Conservation (phyloP, 2,329 filamentous ascomycete species). For the Dactylellina parvicollis region DNA sequence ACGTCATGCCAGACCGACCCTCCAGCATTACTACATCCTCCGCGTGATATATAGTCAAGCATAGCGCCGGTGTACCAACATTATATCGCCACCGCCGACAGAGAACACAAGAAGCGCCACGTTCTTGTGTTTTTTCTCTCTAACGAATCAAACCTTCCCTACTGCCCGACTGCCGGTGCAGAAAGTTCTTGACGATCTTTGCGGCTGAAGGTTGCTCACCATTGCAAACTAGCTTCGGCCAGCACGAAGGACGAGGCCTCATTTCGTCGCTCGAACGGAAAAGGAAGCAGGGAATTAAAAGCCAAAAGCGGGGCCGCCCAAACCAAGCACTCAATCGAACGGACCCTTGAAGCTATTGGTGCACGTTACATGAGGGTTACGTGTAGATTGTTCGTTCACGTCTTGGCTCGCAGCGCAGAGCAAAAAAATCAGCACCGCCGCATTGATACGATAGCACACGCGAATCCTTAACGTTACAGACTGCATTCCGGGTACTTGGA, state of each 20-base stretch:
- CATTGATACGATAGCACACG: background rate
- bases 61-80: no score
- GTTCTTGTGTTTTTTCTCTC: no score
- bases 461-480: constrained; percentile 14
- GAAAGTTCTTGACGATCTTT: background rate
- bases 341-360: background rate
- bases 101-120: no score
- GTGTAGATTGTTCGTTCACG: constrained; percentile 7
- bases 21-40: no score
- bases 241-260: background rate
- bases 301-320: background rate
- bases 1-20: no score
- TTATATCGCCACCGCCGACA: no score
- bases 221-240: background rate
- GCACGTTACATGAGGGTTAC: constrained; percentile 20
- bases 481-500: no score
- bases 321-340: background rate
- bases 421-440: constrained; percentile 6
- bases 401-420: constrained; percentile 9
- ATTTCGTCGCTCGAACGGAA: background rate
- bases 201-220: constrained; percentile 9
- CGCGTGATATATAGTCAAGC: background rate
- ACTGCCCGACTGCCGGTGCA: background rate
- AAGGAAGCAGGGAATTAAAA: background rate
- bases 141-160: background rate